phyloP scores from a whole-genome alignment of 768 basidiomycete genomes.

The Tulasnella sp. region DNA sequence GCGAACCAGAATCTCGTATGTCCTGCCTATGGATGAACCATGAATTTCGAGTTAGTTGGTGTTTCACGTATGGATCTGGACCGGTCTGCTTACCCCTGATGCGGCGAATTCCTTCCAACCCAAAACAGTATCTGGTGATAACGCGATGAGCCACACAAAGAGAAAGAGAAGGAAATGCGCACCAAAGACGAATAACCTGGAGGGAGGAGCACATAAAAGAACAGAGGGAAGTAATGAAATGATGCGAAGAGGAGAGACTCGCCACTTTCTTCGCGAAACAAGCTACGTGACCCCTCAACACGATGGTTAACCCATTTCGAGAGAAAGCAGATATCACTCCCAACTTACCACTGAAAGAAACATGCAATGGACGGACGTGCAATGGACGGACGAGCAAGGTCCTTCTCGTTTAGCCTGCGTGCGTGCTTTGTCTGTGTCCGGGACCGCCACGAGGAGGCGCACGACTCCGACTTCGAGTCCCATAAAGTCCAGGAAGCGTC shows the following conservation, averaged over 20 bases:
- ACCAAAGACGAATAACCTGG: too few species aligned
- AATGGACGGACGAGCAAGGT: too few species aligned
- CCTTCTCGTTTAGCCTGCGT: background rate
- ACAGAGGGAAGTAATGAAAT: too few species aligned
- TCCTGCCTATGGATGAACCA: background rate
- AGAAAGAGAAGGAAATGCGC: background rate
- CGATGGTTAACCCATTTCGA: too few species aligned
- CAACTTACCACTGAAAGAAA: too few species aligned
- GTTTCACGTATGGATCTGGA: background rate
- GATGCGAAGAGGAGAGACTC: too few species aligned
- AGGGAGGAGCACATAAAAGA: too few species aligned
- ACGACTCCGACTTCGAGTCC: background rate
- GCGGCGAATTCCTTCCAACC: background rate
- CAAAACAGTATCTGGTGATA: background rate
- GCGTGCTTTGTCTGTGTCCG: background rate
- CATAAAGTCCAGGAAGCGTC: background rate
- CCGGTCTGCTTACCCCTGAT: background rate
- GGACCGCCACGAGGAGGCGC: background rate
- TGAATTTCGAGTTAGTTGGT: background rate
- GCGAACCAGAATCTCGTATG: background rate
- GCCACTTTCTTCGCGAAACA: too few species aligned
- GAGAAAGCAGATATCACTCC: too few species aligned
- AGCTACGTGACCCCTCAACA: too few species aligned
- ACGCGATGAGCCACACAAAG: background rate
- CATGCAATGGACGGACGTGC: too few species aligned